Conservation (phyloP, 352 stramenopile genomes). For the Phytophthora constricta region DNA sequence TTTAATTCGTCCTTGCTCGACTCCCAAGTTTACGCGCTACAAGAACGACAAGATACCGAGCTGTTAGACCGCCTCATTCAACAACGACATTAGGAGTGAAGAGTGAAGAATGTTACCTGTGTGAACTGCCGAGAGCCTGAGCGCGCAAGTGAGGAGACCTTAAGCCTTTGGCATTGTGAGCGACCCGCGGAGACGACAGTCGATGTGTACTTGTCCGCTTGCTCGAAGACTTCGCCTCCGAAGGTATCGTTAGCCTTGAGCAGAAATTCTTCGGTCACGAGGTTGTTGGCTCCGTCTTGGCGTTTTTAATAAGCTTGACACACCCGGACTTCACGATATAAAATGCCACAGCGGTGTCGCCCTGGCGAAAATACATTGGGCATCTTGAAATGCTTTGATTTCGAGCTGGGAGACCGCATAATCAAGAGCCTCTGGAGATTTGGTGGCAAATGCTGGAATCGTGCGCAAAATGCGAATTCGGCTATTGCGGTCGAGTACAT, state of each 20-base stretch:
- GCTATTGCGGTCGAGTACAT: constrained; percentile 78
- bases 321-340: constrained; percentile 84
- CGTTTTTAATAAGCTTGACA: constrained; percentile 73
- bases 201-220: constrained; percentile 55
- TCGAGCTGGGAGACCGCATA: constrained; percentile 76
- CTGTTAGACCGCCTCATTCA: constrained; percentile 3
- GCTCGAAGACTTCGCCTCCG: constrained; percentile 64
- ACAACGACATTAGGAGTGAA: too few relatives aligned
- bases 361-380: constrained; percentile 64
- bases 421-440: constrained; percentile 72
- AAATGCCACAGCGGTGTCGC: constrained; percentile 62
- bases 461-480: constrained; percentile 71
- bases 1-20: constrained; percentile 50
- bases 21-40: constrained; percentile 63
- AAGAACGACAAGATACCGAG: not conserved
- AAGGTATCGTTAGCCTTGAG: constrained; percentile 84
- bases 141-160: constrained; percentile 56
- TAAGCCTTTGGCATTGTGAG: constrained; percentile 71
- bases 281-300: constrained; percentile 33
- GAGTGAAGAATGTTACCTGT: constrained; percentile 33
- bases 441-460: constrained; percentile 59
- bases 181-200: constrained; percentile 68
- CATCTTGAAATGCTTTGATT: constrained; percentile 78
- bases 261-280: constrained; percentile 52
- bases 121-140: constrained; percentile 68